A percentile compares a stretch with the other conserved stretches of the same genome.
Evolutionary conservation across 23 red algal species (phyloP).

Genomic region (Cyanidiococcus yangmingshanensis): DNA sequence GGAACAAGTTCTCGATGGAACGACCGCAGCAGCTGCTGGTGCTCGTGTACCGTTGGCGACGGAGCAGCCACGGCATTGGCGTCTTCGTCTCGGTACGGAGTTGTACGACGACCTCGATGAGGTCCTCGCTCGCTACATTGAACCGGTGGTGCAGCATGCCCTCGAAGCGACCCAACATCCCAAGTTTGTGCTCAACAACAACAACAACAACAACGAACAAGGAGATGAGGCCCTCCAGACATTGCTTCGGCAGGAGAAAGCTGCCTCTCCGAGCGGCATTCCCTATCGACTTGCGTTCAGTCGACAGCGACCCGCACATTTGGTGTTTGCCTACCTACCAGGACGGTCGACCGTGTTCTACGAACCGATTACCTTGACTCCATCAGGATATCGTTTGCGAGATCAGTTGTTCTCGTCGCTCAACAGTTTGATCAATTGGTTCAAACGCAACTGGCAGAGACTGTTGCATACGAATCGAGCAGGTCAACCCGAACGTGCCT

Average conservation of each 20-base stretch:
- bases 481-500: too few relatives aligned
- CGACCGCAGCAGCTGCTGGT: not conserved
- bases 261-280: not conserved
- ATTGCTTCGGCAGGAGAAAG: constrained; percentile 12
- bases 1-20: not conserved
- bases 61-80: not conserved
- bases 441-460: constrained; percentile 16
- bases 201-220: not conserved
- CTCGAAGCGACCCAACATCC: not conserved
- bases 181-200: not conserved
- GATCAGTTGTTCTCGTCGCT: constrained; percentile 8
- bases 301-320: not conserved
- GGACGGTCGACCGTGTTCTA: not conserved
- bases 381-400: not conserved
- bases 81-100: not conserved
- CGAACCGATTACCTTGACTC: not conserved
- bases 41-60: not conserved
- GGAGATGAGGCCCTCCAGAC: not conserved
- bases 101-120: not conserved
- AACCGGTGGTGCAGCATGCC: constrained; percentile 6
- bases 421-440: not conserved
- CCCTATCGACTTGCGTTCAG: constrained; percentile 13
- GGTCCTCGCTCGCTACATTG: constrained; percentile 1
- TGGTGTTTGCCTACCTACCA: constrained; percentile 9
- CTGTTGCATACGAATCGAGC: not conserved